Evolutionary conservation across 2,329 filamentous ascomycete species (phyloP).

Genomic region (Pestalotiopsis fici): DNA sequence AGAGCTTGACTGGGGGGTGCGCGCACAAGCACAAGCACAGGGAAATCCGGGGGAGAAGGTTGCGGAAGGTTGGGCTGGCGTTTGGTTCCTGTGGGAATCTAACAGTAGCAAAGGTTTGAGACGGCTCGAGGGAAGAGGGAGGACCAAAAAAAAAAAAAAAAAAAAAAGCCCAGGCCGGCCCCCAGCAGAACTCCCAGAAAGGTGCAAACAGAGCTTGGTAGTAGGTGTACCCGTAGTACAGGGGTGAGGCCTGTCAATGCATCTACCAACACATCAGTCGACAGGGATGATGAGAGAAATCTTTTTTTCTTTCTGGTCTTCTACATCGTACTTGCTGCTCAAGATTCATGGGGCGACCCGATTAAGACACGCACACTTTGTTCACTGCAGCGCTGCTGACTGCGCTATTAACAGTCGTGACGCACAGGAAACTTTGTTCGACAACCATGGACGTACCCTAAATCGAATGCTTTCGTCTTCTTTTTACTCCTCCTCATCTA

Average conservation of each 20-base stretch:
- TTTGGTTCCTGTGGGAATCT: background rate
- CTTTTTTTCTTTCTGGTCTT: background rate
- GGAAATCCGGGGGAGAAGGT: constrained; percentile 5
- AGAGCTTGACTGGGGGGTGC: background rate
- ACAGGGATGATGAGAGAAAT: background rate
- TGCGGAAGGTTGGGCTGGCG: constrained; percentile 1
- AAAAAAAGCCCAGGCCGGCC: background rate
- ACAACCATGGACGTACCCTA: background rate
- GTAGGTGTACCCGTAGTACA: background rate
- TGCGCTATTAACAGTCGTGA: background rate
- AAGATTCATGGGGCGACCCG: too few species aligned
- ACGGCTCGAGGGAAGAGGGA: background rate
- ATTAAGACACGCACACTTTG: too few species aligned
- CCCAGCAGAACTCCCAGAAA: background rate
- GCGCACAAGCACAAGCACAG: background rate
- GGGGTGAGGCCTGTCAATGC: background rate
- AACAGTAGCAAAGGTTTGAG: background rate
- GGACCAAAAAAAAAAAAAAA: background rate
- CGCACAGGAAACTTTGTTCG: background rate
- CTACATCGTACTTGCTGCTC: background rate
- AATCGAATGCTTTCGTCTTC: background rate
- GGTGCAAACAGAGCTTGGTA: background rate
- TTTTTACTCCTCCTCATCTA: too few species aligned
- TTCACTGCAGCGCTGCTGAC: background rate
- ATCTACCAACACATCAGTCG: background rate